These are phyloP conservation scores for Fusarium nisikadoi DNA, from an alignment of 2,329 filamentous ascomycete species.

Conservation along the genomic window DNA sequence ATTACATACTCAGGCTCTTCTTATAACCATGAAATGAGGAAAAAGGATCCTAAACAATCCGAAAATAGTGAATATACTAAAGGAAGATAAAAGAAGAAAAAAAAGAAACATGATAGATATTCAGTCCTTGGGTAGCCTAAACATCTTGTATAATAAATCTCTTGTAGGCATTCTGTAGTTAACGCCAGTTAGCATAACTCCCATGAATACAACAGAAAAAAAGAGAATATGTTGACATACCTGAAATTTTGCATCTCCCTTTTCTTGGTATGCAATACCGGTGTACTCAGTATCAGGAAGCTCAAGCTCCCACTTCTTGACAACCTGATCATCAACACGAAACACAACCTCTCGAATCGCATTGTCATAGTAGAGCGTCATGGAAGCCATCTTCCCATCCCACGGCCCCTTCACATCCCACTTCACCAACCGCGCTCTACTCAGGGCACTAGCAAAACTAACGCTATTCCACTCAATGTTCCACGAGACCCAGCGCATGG, in stretches of 20 bases:
- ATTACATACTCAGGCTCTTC: no score
- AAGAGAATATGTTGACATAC: not conserved
- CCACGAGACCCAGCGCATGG: not conserved
- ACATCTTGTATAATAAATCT: not conserved
- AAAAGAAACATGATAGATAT: no score
- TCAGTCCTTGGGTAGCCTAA: not conserved
- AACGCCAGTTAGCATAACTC: rapidly evolving
- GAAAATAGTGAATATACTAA: no score
- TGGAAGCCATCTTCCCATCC: not conserved
- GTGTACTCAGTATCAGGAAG: not conserved
- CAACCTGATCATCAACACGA: not conserved
- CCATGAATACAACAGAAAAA: no score
- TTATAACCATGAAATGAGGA: no score
- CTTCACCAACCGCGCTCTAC: not conserved
- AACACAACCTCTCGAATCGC: not conserved
- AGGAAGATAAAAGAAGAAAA: no score
- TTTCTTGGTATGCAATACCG: not conserved
- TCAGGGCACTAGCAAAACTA: not conserved
- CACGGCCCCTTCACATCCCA: not conserved
- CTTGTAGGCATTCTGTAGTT: not conserved
- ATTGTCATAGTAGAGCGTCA: not conserved
- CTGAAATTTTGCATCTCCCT: not conserved
- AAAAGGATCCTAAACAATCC: no score
- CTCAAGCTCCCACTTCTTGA: not conserved
- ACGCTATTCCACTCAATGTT: not conserved